Conservation (phyloP, 1,284 basidiomycete species). For the Marasmius sp. region DNA sequence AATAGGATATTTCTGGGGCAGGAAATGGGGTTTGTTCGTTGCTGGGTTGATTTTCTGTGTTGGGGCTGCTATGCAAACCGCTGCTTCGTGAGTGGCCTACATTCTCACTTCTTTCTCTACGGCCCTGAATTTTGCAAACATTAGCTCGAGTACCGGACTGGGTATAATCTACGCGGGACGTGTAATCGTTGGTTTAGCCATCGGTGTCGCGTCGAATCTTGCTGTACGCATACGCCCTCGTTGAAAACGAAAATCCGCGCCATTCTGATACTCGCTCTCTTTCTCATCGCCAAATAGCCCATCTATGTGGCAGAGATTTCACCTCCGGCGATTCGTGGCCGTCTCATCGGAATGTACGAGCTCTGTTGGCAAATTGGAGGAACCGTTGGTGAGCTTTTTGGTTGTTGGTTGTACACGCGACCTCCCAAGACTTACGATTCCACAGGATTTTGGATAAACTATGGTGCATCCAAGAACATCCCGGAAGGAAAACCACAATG, state of each 20-base stretch:
- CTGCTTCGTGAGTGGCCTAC: slow-evolving; percentile 22
- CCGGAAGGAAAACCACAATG: slow-evolving; percentile 37
- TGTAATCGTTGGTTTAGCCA: slow-evolving; percentile 31
- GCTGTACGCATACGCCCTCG: slow-evolving; percentile 25
- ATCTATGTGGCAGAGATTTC: slow-evolving; percentile 43
- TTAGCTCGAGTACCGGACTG: slow-evolving; percentile 28
- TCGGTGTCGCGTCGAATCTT: slow-evolving; percentile 36
- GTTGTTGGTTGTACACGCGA: neutral
- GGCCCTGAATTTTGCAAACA: slow-evolving; percentile 1
- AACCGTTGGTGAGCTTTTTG: slow-evolving; percentile 25
- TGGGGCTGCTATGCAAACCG: slow-evolving; percentile 31
- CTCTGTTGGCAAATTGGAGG: slow-evolving; percentile 38
- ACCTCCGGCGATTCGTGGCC: slow-evolving; percentile 46
- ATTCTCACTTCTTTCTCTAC: neutral
- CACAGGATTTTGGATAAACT: slow-evolving; percentile 47
- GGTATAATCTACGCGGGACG: slow-evolving; percentile 35
- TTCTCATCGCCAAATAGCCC: slow-evolving; percentile 22
- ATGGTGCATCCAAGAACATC: slow-evolving; percentile 41
- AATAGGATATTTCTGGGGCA: slow-evolving; percentile 30
- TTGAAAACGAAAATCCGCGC: neutral
- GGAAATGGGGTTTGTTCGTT: slow-evolving; percentile 29
- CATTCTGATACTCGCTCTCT: neutral
- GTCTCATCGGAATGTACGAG: slow-evolving; percentile 50
- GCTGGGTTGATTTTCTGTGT: slow-evolving; percentile 28
- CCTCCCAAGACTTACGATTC: neutral